Base-by-base conservation (phyloP, 495 filamentous ascomycete genomes). In the Xeromyces bisporus region DNA sequence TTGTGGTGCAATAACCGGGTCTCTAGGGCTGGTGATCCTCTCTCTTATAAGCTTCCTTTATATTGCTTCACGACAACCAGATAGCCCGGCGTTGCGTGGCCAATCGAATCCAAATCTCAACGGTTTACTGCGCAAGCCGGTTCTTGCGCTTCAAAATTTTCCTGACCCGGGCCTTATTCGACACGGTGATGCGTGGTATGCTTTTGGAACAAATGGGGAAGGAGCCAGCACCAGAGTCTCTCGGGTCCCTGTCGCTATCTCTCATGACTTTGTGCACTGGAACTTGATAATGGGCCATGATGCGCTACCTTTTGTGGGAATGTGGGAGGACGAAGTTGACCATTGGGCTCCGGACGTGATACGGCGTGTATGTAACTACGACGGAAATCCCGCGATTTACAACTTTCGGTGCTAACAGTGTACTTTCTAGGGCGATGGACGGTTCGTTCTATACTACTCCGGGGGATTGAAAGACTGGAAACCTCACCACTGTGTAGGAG, bases 401-500 rank as follows among this genome's bases (percentile, higher is more conserved):
- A 32, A 20, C 16, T 15, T 21, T 11, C 13, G 11, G 3, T 15
- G 6, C 21, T 17, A 26, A 26, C 24, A 12, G 24, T 12, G 10
- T 12, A 4, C 5, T 26, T 26, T 26, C 4, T 25, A 56, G 56
- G 39, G 51, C 18, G 47, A 62, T 35, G 60, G 58, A 14, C 46
- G 30, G 18, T 75, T 61, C 40, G 54, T 73, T 3, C 54, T 76
- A 44, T 73, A 73, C 44, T 75, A 69, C 41, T 51, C 60, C 11
- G 69, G 58, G 6, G 45, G 60, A 31, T 43, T 53, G 5, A 48
- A 51, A 6, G 34, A 44, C 2, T 50, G 49, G 29, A 21, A 29
- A 0, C 37, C 27, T 7, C 47, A 53, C 28, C 68, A 74, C 40
- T 73, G 69, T 44, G 48, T 75, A 32, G 67, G 69, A 16, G 56